Evolutionary conservation across 2,329 filamentous ascomycete genomes (phyloP).

Genomic region (Fusarium pseudograminearum): DNA sequence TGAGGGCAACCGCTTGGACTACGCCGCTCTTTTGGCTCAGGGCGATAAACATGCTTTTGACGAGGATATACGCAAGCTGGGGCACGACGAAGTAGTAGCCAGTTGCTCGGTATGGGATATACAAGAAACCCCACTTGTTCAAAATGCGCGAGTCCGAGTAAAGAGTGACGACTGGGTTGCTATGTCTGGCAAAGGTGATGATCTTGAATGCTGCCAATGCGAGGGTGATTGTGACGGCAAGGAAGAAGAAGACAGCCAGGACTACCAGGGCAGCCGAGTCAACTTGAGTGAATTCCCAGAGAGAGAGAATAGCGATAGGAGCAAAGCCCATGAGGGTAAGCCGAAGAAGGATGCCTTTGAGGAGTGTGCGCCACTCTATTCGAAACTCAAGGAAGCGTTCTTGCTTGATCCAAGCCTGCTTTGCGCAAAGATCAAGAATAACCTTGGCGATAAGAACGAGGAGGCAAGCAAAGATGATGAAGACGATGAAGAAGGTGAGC

Average conservation of each 20-base stretch:
- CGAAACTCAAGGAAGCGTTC: conserved; percentile 94
- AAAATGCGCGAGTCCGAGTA: conserved; percentile 91
- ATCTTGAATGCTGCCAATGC: conserved; percentile 90
- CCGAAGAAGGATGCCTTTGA: conserved; percentile 94
- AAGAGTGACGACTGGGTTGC: conserved; percentile 94
- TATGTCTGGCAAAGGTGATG: conserved; percentile 91
- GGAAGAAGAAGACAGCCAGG: conserved; percentile 87
- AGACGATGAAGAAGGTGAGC: conserved; percentile 86
- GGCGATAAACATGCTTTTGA: conserved; percentile 91
- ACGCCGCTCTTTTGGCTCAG: conserved; percentile 77
- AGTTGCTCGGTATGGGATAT: conserved; percentile 94
- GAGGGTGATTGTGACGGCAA: conserved; percentile 80
- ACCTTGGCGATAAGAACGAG: conserved; percentile 83
- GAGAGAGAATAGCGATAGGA: conserved; percentile 87
- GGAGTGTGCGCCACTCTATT: conserved; percentile 89
- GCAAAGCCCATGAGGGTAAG: conserved; percentile 91
- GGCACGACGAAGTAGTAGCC: conserved; percentile 95
- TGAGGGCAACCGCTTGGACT: conserved; percentile 84
- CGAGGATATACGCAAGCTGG: conserved; percentile 77
- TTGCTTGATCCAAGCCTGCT: conserved; percentile 79
- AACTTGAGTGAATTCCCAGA: conserved; percentile 90
- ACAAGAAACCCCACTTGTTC: conserved; percentile 98
- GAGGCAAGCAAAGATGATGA: conserved; percentile 79
- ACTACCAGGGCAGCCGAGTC: conserved; percentile 89
- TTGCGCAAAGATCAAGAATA: conserved; percentile 79